These are phyloP conservation scores for Nakazawaea holstii DNA, from an alignment of 805 yeast species.

Conservation along the genomic window DNA sequence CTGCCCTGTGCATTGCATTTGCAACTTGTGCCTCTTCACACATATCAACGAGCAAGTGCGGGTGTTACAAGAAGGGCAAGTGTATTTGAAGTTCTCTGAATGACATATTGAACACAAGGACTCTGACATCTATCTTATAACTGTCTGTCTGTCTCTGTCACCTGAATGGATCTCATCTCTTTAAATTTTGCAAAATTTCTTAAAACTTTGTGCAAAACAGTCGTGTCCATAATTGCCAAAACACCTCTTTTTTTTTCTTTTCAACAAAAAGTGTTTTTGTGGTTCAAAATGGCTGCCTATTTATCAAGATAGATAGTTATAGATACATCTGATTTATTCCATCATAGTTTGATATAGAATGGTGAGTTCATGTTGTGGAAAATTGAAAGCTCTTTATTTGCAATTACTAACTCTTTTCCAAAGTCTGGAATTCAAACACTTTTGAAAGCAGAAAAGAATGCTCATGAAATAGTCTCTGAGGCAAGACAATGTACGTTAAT, in stretches of 20 bases:
- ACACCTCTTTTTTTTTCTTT: too few species aligned
- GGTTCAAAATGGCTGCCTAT: too few species aligned
- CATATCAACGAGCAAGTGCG: slow-evolving; percentile 70
- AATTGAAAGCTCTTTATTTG: too few species aligned
- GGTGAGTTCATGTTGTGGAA: background rate
- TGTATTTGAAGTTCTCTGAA: slow-evolving; percentile 47
- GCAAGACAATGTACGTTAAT: slow-evolving; percentile 73
- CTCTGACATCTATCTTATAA: background rate
- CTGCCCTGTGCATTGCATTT: slow-evolving; percentile 59
- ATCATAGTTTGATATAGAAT: background rate
- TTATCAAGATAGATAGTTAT: too few species aligned
- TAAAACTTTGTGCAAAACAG: too few species aligned
- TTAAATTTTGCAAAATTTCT: too few species aligned
- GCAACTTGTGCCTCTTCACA: slow-evolving; percentile 62
- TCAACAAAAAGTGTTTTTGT: too few species aligned
- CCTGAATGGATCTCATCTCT: background rate
- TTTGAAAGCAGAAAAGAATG: slow-evolving; percentile 84
- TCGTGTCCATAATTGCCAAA: too few species aligned
- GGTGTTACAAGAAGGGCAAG: slow-evolving; percentile 72
- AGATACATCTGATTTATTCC: too few species aligned
- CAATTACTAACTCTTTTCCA: background rate
- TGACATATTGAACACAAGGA: slow-evolving; percentile 42
- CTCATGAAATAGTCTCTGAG: slow-evolving; percentile 91
- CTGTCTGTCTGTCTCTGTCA: background rate
- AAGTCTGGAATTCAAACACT: slow-evolving; percentile 64